Evolutionary conservation across 306 rosid species (phyloP), one percentile per base, ranked within the genome.

Genomic region (Cucumis hystrix): DNA sequence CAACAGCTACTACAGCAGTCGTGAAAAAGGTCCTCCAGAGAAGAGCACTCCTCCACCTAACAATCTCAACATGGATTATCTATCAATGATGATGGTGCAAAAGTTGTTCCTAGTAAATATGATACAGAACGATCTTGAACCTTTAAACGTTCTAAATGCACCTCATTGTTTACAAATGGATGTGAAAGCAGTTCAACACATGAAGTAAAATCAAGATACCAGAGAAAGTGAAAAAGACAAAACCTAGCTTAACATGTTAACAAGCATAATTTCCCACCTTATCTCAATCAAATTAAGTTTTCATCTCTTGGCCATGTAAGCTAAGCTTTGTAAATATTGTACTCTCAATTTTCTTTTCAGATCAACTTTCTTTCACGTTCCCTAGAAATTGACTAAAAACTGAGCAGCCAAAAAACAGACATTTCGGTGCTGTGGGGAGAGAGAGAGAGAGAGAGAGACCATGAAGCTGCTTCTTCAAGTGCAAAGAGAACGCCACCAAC

Each of bases 401-500:
- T 49, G 25, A 73, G 57, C 39, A 52, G 57, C 57, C 58, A 45
- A 69, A 23, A 69, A 20, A 43, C 21, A 7, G 45, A 69, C 28
- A 47, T 11, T 69, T 20, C 15, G 75, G 41, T 70, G 59, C n/a
- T 49, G 33, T 74, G 64, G 73, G 6, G 41, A 39, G 41, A 39
- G 41, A 39, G 41, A 52, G 20, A 52, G n/a, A 83, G 80, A 78
- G 80, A 82, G 78, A 80, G 80, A 81, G 79, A 93, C 97, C 97
- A 92, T 78, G 96, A 92, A 89, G 97, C 96, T 54, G 88, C 91
- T 82, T 92, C 97, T 87, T 89, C 96, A 57, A 92, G 91, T 76
- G 97, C 91, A 81, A 92, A 92, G 74, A 92, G 97, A 75, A 92
- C 97, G 45, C 97, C 97, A 18, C 97, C 97, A 59, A 92, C 97